Percentiles rank a stretch among this genome's conserved stretches.
Evolutionary conservation across 306 rosid species (phyloP).

Genomic region (Cyclanthera cordifolia): DNA sequence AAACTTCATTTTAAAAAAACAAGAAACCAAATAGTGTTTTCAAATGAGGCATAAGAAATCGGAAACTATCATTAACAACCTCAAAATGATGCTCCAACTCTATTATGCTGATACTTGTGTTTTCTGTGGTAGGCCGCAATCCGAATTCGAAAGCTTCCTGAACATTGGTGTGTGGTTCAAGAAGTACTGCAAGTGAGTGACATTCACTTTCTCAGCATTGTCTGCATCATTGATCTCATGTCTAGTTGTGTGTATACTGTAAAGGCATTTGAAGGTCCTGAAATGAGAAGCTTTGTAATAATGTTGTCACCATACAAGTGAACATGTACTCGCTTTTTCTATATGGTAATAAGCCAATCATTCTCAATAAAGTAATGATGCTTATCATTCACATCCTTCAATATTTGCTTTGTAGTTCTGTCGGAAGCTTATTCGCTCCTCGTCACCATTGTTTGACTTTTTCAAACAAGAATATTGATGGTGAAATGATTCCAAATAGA

Average conservation of each 20-base stretch:
- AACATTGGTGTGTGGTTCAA: slow-evolving; percentile 83
- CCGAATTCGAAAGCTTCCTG: slow-evolving; percentile 79
- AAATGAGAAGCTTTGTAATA: background rate
- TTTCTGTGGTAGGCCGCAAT: slow-evolving; percentile 50
- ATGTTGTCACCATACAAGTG: background rate
- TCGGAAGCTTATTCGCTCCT: no score
- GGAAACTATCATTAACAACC: no score
- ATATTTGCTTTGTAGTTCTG: no score
- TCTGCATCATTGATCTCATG: background rate
- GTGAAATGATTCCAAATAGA: background rate
- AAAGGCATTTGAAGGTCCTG: no score
- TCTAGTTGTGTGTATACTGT: no score
- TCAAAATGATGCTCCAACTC: no score
- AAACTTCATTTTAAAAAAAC: no score
- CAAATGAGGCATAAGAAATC: no score
- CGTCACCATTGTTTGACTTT: no score
- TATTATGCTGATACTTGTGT: no score
- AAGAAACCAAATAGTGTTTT: no score
- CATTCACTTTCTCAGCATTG: background rate
- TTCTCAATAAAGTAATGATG: background rate
- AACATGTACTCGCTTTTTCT: background rate
- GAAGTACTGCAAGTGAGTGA: slow-evolving; percentile 48
- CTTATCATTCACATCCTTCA: background rate
- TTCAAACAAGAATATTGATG: background rate
- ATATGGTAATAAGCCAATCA: background rate